Evolutionary conservation across 169 alveolate genomes (phyloP).

Genomic region (Cryptosporidium sp.): DNA sequence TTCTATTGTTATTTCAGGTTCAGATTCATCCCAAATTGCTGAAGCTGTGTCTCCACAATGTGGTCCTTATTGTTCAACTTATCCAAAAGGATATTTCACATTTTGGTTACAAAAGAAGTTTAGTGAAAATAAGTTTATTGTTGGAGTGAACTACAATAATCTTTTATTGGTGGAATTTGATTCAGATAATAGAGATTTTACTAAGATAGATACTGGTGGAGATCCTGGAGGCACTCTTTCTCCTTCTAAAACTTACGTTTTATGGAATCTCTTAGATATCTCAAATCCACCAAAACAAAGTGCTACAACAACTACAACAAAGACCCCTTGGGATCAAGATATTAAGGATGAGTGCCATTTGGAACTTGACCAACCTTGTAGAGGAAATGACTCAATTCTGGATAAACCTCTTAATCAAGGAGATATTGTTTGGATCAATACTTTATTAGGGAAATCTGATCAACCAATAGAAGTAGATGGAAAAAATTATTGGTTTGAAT

Average conservation of each 20-base stretch:
- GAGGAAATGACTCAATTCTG: conserved; percentile 1
- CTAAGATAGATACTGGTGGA: background rate
- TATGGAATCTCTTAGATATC: background rate
- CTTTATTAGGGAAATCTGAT: background rate
- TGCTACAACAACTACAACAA: conserved; percentile 56
- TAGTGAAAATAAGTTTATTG: background rate
- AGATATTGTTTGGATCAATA: conserved; percentile 16
- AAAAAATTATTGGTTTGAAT: conserved; percentile 24
- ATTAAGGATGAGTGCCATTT: conserved; percentile 31
- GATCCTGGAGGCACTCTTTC: background rate
- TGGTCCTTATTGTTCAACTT: conserved; percentile 32
- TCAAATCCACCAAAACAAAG: background rate
- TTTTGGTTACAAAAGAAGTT: conserved; percentile 19
- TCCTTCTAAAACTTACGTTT: background rate
- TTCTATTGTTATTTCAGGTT: background rate
- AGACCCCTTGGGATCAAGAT: conserved; percentile 45
- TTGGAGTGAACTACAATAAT: background rate
- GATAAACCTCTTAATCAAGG: conserved; percentile 2
- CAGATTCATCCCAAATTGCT: conserved; percentile 9
- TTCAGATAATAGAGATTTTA: background rate
- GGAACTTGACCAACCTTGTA: conserved; percentile 31
- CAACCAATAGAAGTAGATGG: background rate
- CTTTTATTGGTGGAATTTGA: background rate
- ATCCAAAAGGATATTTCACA: conserved; percentile 8
- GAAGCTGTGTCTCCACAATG: conserved; percentile 18